Base-by-base conservation (phyloP, 2,329 filamentous ascomycete species). In the Aspergillus pseudoglaucus region DNA sequence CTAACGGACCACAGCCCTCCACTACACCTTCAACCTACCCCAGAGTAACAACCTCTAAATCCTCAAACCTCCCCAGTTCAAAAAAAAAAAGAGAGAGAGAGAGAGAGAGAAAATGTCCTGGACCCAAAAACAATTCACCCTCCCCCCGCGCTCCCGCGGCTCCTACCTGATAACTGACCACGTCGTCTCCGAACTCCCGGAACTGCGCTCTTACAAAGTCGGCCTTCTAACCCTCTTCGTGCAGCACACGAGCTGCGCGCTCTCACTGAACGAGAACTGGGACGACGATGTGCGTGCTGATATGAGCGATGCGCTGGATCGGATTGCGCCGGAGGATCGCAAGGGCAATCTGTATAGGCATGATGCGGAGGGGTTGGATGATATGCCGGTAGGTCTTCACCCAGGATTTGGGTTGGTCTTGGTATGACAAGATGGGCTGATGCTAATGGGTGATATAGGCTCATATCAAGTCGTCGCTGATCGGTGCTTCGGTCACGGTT, bases 261-360 rank as follows among this genome's bases (percentile, higher is more conserved):
- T 98, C 46, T 88, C 82, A 51, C 74, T 98, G 60, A 98, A 98
- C 65, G 93, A 98, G 78, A 97, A 97, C 73, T 85, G 75, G 74
- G 88, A 90, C 64, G 69, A 74, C 41, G 88, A 94, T 71, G 93
- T 98, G n/a, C 80, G 90, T 49, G 80, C 79, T 37, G 90, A 98
- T 69, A 95, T 97, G 91, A 89, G 82, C 63, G 89, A 96, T 73
- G 89, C 91, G 42, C 75, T 98, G 56, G 91, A 98, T 69, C 78
- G 90, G 40, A 87, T 98, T 60, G 93, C 85, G 38, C 90, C 90
- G 0, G 87, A 88, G 62, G 90, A 94, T 47, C 79, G 77, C 20
- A 84, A 84, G 63, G 85, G 85, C 3, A 77, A 81, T 7, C 67
- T 97, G 41, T 98, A 97, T 71, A 75, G 88, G 39, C 93, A 98